Evolutionary conservation across 2,329 filamentous ascomycete species (phyloP).

Genomic region (Hirsutella minnesotensis): DNA sequence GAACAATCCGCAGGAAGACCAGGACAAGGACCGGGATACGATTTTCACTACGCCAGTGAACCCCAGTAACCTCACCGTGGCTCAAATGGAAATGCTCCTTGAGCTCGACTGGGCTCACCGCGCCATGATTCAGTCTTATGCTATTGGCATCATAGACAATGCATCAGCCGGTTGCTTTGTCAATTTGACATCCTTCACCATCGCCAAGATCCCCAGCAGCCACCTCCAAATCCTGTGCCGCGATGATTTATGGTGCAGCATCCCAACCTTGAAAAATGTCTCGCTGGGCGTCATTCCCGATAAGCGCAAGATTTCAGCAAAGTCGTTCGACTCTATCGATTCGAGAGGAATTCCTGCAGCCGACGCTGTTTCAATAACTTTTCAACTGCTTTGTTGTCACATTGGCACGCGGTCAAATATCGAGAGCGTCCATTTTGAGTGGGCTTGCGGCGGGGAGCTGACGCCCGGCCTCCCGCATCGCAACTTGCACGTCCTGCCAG

Average conservation of each 20-base stretch:
- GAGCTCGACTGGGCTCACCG: conserved; percentile 59
- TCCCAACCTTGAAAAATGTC: conserved; percentile 41
- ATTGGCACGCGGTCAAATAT: conserved; percentile 38
- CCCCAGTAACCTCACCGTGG: conserved; percentile 42
- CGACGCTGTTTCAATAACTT: conserved; percentile 37
- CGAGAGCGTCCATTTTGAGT: conserved; percentile 51
- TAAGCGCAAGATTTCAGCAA: conserved; percentile 48
- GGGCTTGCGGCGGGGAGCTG: conserved; percentile 56
- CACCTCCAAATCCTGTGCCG: conserved; percentile 44
- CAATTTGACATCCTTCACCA: conserved; percentile 44
- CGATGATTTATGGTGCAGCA: conserved; percentile 47
- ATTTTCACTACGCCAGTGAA: conserved; percentile 24
- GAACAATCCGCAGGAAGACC: too few species aligned
- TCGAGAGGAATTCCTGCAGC: conserved; percentile 38
- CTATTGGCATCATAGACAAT: conserved; percentile 53
- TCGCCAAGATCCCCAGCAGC: conserved; percentile 52
- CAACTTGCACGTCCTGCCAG: conserved; percentile 50
- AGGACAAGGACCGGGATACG: neutral
- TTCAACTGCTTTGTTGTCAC: conserved; percentile 36
- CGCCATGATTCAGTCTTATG: conserved; percentile 56
- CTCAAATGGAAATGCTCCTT: conserved; percentile 57
- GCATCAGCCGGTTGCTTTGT: conserved; percentile 31
- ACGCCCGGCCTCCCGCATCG: conserved; percentile 48
- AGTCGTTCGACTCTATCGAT: conserved; percentile 36
- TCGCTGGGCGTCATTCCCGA: conserved; percentile 52